Evolutionary conservation across 2,329 filamentous ascomycete genomes (phyloP).

Genomic region (Fonsecaea multimorphosa): DNA sequence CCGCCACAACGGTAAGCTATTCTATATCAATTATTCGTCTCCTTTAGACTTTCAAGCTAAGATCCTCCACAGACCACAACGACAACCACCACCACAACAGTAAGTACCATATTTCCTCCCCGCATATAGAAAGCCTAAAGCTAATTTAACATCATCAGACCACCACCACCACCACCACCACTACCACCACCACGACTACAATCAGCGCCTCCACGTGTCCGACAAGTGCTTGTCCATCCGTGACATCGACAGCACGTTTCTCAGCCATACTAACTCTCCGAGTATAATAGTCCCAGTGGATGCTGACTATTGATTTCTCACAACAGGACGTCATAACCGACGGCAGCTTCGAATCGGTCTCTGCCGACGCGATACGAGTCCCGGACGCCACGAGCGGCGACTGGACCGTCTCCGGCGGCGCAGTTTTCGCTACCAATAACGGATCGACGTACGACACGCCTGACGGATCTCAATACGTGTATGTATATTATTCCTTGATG

Average conservation of each 20-base stretch:
- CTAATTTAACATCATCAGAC: no score
- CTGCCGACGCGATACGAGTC: not conserved
- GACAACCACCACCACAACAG: not conserved
- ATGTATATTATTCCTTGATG: no score
- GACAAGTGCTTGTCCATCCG: constrained; percentile 4
- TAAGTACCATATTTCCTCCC: no score
- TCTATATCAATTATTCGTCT: not conserved
- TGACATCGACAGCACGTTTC: not conserved
- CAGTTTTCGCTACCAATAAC: constrained; percentile 8
- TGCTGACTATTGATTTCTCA: not conserved
- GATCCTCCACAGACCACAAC: not conserved
- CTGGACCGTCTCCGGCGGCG: constrained; percentile 1
- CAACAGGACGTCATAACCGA: constrained; percentile 7
- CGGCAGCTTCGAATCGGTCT: constrained; percentile 11
- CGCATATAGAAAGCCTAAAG: no score
- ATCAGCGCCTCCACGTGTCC: not conserved
- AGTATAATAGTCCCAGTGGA: not conserved
- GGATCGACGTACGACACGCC: not conserved
- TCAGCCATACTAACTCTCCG: no score
- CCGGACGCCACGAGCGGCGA: not conserved
- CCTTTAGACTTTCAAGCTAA: not conserved
- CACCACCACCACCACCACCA: not conserved
- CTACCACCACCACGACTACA: not conserved
- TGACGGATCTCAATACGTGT: constrained; percentile 7
- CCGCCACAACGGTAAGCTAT: not conserved